Evolutionary conservation across 345 rosid species (phyloP), one percentile per base, ranked within the genome.

Genomic region (Brassica rapa): DNA sequence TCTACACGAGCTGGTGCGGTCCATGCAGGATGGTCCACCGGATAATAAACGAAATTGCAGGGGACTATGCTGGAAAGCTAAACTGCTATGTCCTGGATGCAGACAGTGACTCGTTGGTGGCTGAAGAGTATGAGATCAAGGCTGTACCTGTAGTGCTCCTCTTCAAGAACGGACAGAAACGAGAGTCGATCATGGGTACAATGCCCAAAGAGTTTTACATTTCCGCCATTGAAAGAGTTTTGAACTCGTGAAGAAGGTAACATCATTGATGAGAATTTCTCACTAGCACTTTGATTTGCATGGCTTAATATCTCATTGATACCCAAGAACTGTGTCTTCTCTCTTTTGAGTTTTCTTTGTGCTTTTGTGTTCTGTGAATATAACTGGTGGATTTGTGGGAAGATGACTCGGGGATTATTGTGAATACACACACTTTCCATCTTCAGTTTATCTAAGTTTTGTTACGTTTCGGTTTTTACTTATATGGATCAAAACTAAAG

Each of bases 121-220:
- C 98, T 1, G 90, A 94, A 78, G 86, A 88, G 61, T 91, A 88
- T 19, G 97, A 88, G 70, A 83, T 94, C 6, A 94, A 94, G 83
- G 97, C 97, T 23, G 97, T 92, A 0, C 97, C 98, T 0, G 95
- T 94, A 75, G 97, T 94, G 72, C 60, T 92, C 61, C 87, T 94
- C 23, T 92, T 92, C 85, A 92, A 94, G 86, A 89, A 92, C 11
- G 97, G 98, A 1, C 87, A 84, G 82, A 94, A 89, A 81, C 76
- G 76, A 12, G 97, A 92, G 77, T 75, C 93, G 0, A 85, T 94
- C 65, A 86, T 89, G 7, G 98, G 97, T 62, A 94, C 98, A 81
- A 92, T 94, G 98, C 98, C 97, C 0, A 94, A 92, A 87, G 93
- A 92, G 25, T 94, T 87, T 82, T 94, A 94, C 56, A 74, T 89